phyloP scores from a whole-genome alignment of 257 asterid species.

The Solanum verrucosum region DNA sequence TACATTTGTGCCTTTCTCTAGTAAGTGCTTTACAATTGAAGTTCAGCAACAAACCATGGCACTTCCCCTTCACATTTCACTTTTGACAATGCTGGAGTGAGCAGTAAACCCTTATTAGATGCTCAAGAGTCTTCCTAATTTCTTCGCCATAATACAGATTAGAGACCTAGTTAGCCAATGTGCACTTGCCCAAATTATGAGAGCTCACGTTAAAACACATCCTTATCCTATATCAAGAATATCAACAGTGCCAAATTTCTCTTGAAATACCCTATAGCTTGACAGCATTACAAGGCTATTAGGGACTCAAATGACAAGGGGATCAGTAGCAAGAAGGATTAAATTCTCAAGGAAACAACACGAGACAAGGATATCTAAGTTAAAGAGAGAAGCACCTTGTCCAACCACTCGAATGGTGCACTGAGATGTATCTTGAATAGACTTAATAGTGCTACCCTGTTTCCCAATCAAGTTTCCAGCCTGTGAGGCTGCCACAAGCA shows the following conservation, averaged over 20 bases:
- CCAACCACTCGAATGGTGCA: slow-evolving; percentile 76
- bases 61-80: neutral
- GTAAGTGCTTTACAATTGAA: neutral
- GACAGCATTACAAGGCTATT: neutral
- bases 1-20: neutral
- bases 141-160: neutral
- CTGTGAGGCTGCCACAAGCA: slow-evolving; percentile 85
- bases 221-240: neutral
- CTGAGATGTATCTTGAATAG: slow-evolving; percentile 72
- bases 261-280: neutral
- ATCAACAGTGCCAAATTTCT: neutral
- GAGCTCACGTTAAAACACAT: neutral
- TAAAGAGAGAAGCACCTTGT: slow-evolving; percentile 39
- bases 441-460: slow-evolving; percentile 84
- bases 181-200: neutral
- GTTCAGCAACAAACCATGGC: neutral
- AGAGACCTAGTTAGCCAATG: neutral
- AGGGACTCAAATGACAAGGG: neutral
- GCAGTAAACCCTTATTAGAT: neutral
- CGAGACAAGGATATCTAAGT: neutral
- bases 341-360: neutral
- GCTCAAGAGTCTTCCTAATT: neutral
- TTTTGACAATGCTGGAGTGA: neutral
- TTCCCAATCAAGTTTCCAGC: slow-evolving; percentile 94
- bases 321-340: neutral